Evolutionary conservation across 345 rosid species (phyloP).

Genomic region (Mangifera indica): DNA sequence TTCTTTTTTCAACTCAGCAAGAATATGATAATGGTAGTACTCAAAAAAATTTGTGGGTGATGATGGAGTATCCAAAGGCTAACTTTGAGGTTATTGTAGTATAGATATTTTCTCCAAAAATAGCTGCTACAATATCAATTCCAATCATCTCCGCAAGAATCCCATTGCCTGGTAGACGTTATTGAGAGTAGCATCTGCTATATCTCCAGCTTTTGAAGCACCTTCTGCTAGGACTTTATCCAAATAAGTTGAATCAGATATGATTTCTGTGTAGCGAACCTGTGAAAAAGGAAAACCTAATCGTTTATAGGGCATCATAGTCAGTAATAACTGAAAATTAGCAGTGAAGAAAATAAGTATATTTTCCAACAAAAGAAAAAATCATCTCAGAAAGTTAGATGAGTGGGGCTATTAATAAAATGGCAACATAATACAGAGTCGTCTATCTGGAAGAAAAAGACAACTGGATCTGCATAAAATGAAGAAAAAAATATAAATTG

Average conservation of each 20-base stretch:
- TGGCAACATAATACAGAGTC: too few relatives aligned
- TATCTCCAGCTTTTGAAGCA: conserved; percentile 55
- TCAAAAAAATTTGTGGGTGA: conserved; percentile 29
- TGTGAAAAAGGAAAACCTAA: conserved; percentile 27
- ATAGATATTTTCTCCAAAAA: conserved; percentile 18
- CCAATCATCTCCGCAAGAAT: conserved; percentile 45
- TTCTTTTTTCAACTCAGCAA: conserved; percentile 16
- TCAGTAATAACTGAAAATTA: conserved; percentile 2
- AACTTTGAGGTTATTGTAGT: conserved; percentile 11
- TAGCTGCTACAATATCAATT: conserved; percentile 11
- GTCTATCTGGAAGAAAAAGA: too few relatives aligned
- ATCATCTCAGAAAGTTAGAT: background rate
- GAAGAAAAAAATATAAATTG: too few relatives aligned
- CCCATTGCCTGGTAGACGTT: conserved; percentile 84
- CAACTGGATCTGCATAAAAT: too few relatives aligned
- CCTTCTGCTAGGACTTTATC: conserved; percentile 63
- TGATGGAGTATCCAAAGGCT: conserved; percentile 17
- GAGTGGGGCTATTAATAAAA: too few relatives aligned
- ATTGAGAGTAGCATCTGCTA: conserved; percentile 49
- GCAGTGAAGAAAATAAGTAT: conserved; percentile 1
- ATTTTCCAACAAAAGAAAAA: conserved; percentile 1
- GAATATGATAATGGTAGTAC: conserved; percentile 21
- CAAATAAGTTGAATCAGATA: conserved; percentile 57
- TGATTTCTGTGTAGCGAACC: conserved; percentile 68
- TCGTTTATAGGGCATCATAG: conserved; percentile 12